These are phyloP conservation scores for Sporodiniella umbellata DNA, from an alignment of 371 early-diverging fungal genomes.

Conservation along the genomic window DNA sequence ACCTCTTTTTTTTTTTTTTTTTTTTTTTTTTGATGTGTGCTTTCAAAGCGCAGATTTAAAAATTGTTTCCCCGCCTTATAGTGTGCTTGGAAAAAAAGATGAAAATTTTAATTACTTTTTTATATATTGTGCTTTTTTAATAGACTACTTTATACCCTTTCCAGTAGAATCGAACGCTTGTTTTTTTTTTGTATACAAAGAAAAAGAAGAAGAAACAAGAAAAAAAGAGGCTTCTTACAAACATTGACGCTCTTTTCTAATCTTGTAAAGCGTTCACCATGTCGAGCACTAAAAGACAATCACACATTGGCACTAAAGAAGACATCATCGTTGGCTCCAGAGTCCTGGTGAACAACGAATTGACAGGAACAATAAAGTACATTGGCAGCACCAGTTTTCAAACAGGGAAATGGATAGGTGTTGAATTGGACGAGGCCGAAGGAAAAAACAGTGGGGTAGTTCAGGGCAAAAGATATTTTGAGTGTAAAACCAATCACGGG, in stretches of 20 bases:
- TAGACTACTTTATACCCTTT: too few species aligned
- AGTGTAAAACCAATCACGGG: slow-evolving; percentile 62
- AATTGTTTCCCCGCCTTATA: too few species aligned
- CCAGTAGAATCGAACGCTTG: too few species aligned
- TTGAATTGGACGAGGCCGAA: slow-evolving; percentile 58
- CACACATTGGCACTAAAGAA: slow-evolving; percentile 8
- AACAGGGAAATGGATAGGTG: slow-evolving; percentile 71
- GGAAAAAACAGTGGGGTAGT: slow-evolving; percentile 79
- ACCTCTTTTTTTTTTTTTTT: neutral
- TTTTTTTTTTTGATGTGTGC: neutral
- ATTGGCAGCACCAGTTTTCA: slow-evolving; percentile 63
- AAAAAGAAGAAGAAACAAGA: too few species aligned
- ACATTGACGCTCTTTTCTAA: too few species aligned
- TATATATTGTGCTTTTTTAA: too few species aligned
- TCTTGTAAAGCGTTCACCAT: neutral
- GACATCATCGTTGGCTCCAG: slow-evolving; percentile 45
- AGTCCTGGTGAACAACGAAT: slow-evolving; percentile 59
- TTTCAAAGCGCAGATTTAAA: too few species aligned
- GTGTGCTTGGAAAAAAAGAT: too few species aligned
- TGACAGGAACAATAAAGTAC: slow-evolving; percentile 53
- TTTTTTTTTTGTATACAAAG: too few species aligned
- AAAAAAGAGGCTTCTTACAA: too few species aligned
- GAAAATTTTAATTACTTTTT: too few species aligned
- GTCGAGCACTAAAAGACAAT: slow-evolving; percentile 8
- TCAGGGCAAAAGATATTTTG: slow-evolving; percentile 73